Evolutionary conservation across 1,284 basidiomycete genomes (phyloP).

Genomic region (Trametes sp.): DNA sequence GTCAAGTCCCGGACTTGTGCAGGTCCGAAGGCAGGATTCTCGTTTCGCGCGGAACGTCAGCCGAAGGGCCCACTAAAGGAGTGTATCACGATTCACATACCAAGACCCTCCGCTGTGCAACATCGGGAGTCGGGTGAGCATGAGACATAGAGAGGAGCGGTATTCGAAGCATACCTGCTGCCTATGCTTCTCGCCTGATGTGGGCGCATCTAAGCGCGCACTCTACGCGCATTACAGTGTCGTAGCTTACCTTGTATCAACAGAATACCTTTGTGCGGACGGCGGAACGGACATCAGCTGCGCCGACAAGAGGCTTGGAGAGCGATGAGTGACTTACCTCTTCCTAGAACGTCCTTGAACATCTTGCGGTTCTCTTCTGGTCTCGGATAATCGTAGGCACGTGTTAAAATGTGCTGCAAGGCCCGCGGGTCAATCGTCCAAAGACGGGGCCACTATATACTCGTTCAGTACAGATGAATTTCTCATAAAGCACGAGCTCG

Average conservation of each 20-base stretch:
- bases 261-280: not conserved
- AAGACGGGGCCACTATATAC: slow-evolving; percentile 47
- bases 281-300: too few species aligned
- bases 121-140: too few species aligned
- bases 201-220: too few species aligned
- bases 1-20: slow-evolving; percentile 62
- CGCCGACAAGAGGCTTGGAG: too few species aligned
- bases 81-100: not conserved
- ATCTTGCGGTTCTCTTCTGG: slow-evolving; percentile 32
- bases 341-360: slow-evolving; percentile 40
- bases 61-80: too few species aligned
- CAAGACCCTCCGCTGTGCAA: not conserved
- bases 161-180: slow-evolving; percentile 15
- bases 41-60: not conserved
- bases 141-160: too few species aligned
- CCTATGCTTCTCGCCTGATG: slow-evolving; percentile 23
- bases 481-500: too few species aligned
- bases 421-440: slow-evolving; percentile 49
- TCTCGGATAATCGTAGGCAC: slow-evolving; percentile 44
- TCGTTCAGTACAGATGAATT: too few species aligned
- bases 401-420: slow-evolving; percentile 47
- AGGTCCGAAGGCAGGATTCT: slow-evolving; percentile 69
- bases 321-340: slow-evolving; percentile 33
- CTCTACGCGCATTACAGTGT: not conserved
- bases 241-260: slow-evolving; percentile 11